These are phyloP conservation scores for Sporothrix humicola DNA, from an alignment of 2,329 filamentous ascomycete species.

Conservation along the genomic window DNA sequence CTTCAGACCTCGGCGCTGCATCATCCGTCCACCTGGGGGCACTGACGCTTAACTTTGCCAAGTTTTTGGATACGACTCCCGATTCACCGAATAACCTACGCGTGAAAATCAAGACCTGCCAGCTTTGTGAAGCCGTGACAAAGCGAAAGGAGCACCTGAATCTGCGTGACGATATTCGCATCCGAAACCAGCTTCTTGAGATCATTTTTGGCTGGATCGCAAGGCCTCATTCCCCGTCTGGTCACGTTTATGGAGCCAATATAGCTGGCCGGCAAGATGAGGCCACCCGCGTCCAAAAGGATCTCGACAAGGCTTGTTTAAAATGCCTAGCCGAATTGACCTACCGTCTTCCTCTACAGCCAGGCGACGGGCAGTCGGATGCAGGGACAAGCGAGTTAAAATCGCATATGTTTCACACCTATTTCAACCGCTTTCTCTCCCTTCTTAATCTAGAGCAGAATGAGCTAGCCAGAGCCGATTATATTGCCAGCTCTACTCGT, in stretches of 20 bases:
- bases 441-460: conserved; percentile 64
- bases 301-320: conserved; percentile 69
- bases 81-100: conserved; percentile 63
- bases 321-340: conserved; percentile 69
- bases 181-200: conserved; percentile 71
- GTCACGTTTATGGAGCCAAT: conserved; percentile 49
- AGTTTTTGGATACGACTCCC: conserved; percentile 64
- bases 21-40: conserved; percentile 68
- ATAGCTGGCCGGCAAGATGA: conserved; percentile 59
- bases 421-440: conserved; percentile 72
- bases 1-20: conserved; percentile 65
- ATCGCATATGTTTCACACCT: conserved; percentile 73
- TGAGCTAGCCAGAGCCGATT: conserved; percentile 53
- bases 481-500: conserved; percentile 47
- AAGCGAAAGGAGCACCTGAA: conserved; percentile 72
- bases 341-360: conserved; percentile 69
- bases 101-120: conserved; percentile 72
- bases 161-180: conserved; percentile 70
- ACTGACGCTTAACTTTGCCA: conserved; percentile 69
- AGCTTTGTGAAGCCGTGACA: conserved; percentile 68
- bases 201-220: conserved; percentile 73
- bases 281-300: conserved; percentile 62
- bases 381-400: conserved; percentile 71
- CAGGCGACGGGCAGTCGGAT: conserved; percentile 68
- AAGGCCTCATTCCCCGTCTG: conserved; percentile 59